These are phyloP conservation scores for Macrocybe sp. DNA, from an alignment of 1,284 basidiomycete genomes.

Conservation along the genomic window DNA sequence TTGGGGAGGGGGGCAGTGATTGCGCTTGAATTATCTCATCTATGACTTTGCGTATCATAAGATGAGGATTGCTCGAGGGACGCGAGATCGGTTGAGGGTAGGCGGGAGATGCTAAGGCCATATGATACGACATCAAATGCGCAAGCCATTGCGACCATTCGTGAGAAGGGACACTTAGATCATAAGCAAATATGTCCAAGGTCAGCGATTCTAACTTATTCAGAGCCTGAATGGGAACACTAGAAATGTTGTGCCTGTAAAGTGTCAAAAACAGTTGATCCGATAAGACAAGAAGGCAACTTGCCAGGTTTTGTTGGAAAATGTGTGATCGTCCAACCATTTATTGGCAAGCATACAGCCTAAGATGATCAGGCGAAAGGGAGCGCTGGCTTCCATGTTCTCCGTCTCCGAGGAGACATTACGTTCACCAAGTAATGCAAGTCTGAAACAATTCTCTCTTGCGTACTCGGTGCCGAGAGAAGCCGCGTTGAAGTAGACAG, in stretches of 20 bases:
- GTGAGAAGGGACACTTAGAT: conserved; percentile 57
- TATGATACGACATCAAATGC: conserved; percentile 59
- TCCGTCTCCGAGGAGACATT: conserved; percentile 43
- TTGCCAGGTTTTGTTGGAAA: conserved; percentile 89
- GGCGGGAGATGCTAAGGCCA: conserved; percentile 49
- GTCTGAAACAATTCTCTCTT: conserved; percentile 61
- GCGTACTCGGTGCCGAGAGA: conserved; percentile 39
- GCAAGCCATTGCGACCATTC: conserved; percentile 70
- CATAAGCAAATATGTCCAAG: conserved; percentile 62
- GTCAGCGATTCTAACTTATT: conserved; percentile 69
- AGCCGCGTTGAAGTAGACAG: conserved; percentile 55
- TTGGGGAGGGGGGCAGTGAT: conserved; percentile 44
- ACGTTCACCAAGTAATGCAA: conserved; percentile 51
- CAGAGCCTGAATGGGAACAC: conserved; percentile 59
- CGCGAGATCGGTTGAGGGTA: conserved; percentile 75
- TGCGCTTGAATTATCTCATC: conserved; percentile 34
- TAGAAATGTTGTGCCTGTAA: conserved; percentile 72
- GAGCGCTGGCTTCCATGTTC: conserved; percentile 48
- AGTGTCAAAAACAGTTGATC: conserved; percentile 5
- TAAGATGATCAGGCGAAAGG: conserved; percentile 73
- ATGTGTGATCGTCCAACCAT: conserved; percentile 90
- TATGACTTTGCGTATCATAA: conserved; percentile 61
- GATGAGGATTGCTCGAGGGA: conserved; percentile 63
- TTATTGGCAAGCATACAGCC: conserved; percentile 89
- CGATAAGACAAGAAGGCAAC: conserved; percentile 20